A percentile compares a stretch with the other conserved stretches of the same genome.
phyloP scores from a whole-genome alignment of 2,329 filamentous ascomycete genomes.

The Truncatella angustata region DNA sequence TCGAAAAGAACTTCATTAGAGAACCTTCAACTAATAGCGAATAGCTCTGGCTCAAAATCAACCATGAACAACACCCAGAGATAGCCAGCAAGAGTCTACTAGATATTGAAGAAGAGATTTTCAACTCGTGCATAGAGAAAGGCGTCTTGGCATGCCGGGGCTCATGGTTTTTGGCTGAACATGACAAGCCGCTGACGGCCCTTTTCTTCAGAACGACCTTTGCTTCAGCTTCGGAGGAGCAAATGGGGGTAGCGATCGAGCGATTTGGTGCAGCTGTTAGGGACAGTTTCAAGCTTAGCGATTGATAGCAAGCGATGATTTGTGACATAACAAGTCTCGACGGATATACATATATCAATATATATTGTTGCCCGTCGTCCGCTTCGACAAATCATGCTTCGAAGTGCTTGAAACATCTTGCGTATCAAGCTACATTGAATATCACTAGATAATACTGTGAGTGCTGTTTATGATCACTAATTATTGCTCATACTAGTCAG shows the following conservation, averaged over 20 bases:
- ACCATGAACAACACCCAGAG: constrained; percentile 65
- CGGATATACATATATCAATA: no score
- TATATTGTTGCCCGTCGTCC: no score
- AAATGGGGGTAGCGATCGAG: constrained; percentile 70
- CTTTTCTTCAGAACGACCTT: constrained; percentile 91
- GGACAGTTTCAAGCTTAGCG: constrained; percentile 44
- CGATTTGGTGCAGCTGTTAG: constrained; percentile 75
- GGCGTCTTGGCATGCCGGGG: constrained; percentile 81
- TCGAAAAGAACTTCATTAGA: neutral
- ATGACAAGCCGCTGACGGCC: constrained; percentile 54
- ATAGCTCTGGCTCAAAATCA: constrained; percentile 71
- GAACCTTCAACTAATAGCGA: neutral
- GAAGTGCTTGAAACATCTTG: no score
- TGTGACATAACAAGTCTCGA: no score
- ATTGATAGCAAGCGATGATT: neutral
- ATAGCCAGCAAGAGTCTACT: constrained; percentile 51
- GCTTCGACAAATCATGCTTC: no score
- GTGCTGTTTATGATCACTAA: no score
- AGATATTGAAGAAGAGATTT: constrained; percentile 83
- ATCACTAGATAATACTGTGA: no score
- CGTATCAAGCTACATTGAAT: no score
- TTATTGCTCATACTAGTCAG: no score
- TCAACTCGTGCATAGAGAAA: constrained; percentile 70
- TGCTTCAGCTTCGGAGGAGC: constrained; percentile 71
- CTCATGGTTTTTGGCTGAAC: constrained; percentile 86